Percentiles rank a stretch among this genome's conserved stretches.
phyloP scores from a whole-genome alignment of 2,329 filamentous ascomycete genomes.

The Pestalotiopsis sp. region DNA sequence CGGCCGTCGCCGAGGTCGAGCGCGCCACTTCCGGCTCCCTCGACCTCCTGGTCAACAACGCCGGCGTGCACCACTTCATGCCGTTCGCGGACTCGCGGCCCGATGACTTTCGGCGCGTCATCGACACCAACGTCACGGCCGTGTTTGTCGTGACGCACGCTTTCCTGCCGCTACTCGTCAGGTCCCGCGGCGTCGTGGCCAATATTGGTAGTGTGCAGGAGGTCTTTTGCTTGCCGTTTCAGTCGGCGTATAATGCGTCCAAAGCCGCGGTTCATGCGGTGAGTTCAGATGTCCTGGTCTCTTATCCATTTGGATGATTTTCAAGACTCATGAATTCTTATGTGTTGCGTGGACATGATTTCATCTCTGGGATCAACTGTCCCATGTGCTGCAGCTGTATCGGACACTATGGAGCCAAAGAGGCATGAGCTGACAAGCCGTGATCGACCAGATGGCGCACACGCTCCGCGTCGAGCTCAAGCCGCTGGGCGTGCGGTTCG shows the following conservation, averaged over 20 bases:
- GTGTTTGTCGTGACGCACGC: constrained; percentile 14
- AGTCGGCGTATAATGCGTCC: constrained; percentile 19
- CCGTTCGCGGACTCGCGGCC: constrained; percentile 25
- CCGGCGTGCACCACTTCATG: constrained; percentile 24
- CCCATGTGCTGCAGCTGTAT: not conserved
- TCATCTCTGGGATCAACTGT: not conserved
- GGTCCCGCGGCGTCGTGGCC: constrained; percentile 14
- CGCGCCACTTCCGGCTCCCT: constrained; percentile 18
- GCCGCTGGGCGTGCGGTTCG: constrained; percentile 28
- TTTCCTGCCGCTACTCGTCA: constrained; percentile 14
- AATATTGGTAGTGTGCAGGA: constrained; percentile 17
- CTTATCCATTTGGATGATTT: rapidly evolving
- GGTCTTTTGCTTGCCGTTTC: constrained; percentile 17
- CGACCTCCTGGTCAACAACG: constrained; percentile 30
- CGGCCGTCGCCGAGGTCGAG: constrained; percentile 18
- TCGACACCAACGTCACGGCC: constrained; percentile 24
- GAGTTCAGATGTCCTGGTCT: not conserved
- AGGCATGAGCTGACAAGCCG: not conserved
- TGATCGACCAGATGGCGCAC: not conserved
- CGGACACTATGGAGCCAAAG: not conserved
- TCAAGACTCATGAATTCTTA: too few relatives aligned
- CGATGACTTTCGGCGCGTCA: constrained; percentile 19
- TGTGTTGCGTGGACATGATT: not conserved
- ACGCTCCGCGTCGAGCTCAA: constrained; percentile 23
- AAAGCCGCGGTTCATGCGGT: constrained; percentile 20